Conservation (phyloP, 768 basidiomycete genomes). For the Tulasnella sp. region DNA sequence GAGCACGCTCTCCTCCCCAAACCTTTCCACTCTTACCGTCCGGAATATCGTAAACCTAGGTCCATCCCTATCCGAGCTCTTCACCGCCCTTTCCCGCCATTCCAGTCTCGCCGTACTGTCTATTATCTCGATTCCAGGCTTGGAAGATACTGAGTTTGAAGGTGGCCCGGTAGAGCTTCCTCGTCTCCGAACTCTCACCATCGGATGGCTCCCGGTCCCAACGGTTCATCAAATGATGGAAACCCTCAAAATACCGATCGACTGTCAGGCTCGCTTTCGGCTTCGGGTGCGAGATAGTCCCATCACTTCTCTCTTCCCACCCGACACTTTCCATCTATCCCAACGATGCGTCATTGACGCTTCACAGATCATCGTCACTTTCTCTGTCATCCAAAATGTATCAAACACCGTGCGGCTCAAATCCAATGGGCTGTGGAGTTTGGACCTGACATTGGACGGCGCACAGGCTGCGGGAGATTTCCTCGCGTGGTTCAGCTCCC, state of each 20-base stretch:
- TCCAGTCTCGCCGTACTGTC: background rate
- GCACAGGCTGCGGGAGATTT: background rate
- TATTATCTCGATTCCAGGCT: background rate
- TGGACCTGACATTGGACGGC: background rate
- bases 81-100: background rate
- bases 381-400: background rate
- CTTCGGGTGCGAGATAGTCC: background rate
- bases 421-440: background rate
- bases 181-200: background rate
- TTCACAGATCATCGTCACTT: background rate
- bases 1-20: background rate
- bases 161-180: background rate
- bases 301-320: background rate
- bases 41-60: background rate
- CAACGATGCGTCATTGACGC: background rate
- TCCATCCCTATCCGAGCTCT: background rate
- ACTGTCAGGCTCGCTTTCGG: background rate
- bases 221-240: background rate
- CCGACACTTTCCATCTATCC: background rate
- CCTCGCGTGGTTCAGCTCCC: background rate
- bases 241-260: background rate
- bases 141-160: background rate
- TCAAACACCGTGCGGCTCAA: background rate
- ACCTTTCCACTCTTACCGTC: background rate
- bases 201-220: background rate